Evolutionary conservation across 495 filamentous ascomycete species (phyloP).

Genomic region (Bathelium albidoporum): DNA sequence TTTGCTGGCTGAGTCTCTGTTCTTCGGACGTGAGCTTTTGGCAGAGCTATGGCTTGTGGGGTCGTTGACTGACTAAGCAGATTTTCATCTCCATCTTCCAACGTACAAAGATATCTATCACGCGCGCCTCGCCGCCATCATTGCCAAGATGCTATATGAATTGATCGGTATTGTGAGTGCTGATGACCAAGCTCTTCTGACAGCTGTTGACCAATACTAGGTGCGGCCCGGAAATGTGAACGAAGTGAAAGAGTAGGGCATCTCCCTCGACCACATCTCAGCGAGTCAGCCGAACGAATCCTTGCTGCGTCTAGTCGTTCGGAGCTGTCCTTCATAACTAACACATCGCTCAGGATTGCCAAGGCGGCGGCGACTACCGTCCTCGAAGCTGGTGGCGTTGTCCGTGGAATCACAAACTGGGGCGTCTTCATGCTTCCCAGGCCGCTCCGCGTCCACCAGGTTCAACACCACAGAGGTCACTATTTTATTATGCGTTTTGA

Average conservation of each 20-base stretch:
- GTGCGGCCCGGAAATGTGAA: constrained; percentile 76
- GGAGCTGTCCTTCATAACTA: neutral
- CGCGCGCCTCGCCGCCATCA: neutral
- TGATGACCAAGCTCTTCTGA: neutral
- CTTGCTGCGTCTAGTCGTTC: neutral
- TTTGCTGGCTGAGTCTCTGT: neutral
- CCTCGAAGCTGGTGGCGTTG: constrained; percentile 75
- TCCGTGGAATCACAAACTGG: constrained; percentile 92
- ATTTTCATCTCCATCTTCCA: neutral
- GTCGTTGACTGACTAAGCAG: neutral
- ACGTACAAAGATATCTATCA: neutral
- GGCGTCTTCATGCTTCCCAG: constrained; percentile 76
- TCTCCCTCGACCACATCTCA: constrained; percentile 7
- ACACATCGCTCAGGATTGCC: constrained; percentile 55
- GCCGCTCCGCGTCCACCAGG: constrained; percentile 61
- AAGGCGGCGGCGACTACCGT: constrained; percentile 73
- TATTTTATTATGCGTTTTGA: constrained; percentile 99
- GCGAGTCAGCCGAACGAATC: constrained; percentile 9
- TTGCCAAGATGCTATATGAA: constrained; percentile 80
- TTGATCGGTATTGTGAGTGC: constrained; percentile 84
- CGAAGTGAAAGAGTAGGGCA: constrained; percentile 84
- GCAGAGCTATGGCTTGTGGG: neutral
- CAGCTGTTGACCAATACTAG: constrained; percentile 36
- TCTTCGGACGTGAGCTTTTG: neutral
- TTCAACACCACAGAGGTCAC: constrained; percentile 69